A percentile compares a stretch with the other conserved stretches of the same genome.
Evolutionary conservation across 2,329 filamentous ascomycete genomes (phyloP).

Genomic region (Didymella exigua): DNA sequence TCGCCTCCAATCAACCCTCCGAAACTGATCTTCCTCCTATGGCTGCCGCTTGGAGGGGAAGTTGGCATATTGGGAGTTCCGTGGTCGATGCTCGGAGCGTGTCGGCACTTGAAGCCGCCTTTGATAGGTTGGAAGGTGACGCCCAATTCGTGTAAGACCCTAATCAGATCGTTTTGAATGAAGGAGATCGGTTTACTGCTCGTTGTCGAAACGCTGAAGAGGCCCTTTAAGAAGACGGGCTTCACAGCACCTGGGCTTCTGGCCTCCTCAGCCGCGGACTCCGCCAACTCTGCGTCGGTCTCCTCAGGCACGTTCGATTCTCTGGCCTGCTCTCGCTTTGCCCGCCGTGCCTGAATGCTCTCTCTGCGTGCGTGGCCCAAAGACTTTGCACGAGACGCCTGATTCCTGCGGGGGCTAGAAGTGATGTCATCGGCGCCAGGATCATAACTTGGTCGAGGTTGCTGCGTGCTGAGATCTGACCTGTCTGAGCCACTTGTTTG

Average conservation of each 20-base stretch:
- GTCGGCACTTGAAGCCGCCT: constrained; percentile 88
- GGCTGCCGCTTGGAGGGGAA: constrained; percentile 51
- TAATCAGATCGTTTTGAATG: constrained; percentile 87
- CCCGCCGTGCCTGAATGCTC: constrained; percentile 86
- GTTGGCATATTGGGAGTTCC: constrained; percentile 66
- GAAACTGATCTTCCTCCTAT: constrained; percentile 83
- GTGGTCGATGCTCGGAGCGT: constrained; percentile 86
- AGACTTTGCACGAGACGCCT: constrained; percentile 72
- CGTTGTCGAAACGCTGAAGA: constrained; percentile 97
- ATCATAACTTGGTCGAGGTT: constrained; percentile 54
- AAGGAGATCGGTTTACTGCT: constrained; percentile 86
- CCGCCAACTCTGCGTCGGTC: constrained; percentile 76
- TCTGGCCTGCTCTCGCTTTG: constrained; percentile 71
- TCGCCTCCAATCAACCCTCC: constrained; percentile 67
- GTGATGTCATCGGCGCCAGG: constrained; percentile 58
- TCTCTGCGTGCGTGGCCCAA: constrained; percentile 87
- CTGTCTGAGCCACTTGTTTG: constrained; percentile 81
- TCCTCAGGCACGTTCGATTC: constrained; percentile 87
- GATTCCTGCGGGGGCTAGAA: constrained; percentile 36
- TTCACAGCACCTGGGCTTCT: constrained; percentile 79
- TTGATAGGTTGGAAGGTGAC: constrained; percentile 93
- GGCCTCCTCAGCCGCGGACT: constrained; percentile 59
- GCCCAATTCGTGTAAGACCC: constrained; percentile 83
- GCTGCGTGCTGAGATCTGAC: constrained; percentile 60
- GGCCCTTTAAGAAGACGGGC: constrained; percentile 91